phyloP scores from a whole-genome alignment of 257 asterid species.

The Thymus mandschuricus region DNA sequence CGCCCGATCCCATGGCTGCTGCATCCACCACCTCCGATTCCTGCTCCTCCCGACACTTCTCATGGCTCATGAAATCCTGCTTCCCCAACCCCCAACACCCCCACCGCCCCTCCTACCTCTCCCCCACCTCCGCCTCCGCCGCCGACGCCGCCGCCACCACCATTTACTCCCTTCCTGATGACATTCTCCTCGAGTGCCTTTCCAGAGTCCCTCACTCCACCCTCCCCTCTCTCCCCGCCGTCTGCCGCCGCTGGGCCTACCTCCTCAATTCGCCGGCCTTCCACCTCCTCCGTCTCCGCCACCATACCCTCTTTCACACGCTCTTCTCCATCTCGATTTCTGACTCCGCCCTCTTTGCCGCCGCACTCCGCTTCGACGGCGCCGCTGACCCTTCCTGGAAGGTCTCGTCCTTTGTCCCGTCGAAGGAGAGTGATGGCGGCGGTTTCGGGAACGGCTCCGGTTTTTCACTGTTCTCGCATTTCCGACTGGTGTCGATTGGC shows the following conservation, averaged over 20 bases:
- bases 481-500: conserved; percentile 61
- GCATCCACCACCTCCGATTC: conserved; percentile 47
- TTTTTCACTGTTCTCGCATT: conserved; percentile 50
- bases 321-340: conserved; percentile 65
- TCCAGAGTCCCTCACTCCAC: conserved; percentile 61
- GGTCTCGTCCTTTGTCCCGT: conserved; percentile 59
- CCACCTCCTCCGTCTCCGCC: conserved; percentile 59
- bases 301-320: conserved; percentile 51
- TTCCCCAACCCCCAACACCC: conserved; percentile 75
- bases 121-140: conserved; percentile 35
- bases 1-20: conserved; percentile 22
- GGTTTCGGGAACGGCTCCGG: conserved; percentile 35
- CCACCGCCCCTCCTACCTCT: conserved; percentile 60
- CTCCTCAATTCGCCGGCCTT: conserved; percentile 68
- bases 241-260: conserved; percentile 84
- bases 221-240: conserved; percentile 70
- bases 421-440: conserved; percentile 30
- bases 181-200: conserved; percentile 80
- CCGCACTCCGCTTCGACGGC: conserved; percentile 52
- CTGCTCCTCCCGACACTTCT: conserved; percentile 76
- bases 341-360: conserved; percentile 63
- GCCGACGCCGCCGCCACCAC: conserved; percentile 41
- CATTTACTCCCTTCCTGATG: conserved; percentile 80
- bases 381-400: conserved; percentile 47
- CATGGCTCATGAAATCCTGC: conserved; percentile 91